Percentiles rank a stretch among this genome's conserved stretches.
phyloP scores from a whole-genome alignment of 768 basidiomycete species.

The Sarcodon aspratus region DNA sequence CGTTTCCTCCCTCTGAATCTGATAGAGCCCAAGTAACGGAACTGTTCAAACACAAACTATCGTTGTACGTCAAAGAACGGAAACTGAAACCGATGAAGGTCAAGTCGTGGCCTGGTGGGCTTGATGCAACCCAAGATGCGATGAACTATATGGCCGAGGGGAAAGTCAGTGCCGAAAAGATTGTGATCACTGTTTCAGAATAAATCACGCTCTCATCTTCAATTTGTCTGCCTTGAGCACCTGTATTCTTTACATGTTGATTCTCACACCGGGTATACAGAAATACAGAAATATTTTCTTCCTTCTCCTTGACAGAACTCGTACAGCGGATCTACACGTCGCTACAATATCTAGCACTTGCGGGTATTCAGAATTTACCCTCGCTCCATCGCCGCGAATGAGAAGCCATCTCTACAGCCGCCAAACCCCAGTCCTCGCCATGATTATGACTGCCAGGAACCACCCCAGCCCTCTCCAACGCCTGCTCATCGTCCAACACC shows the following conservation, averaged over 20 bases:
- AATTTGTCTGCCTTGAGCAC: no score
- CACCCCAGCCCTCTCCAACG: constrained; percentile 87
- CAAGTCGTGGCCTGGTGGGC: constrained; percentile 9
- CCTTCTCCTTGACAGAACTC: neutral
- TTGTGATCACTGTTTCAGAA: constrained; percentile 1
- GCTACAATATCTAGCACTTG: no score
- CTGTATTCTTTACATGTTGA: no score
- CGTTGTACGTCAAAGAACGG: constrained; percentile 6
- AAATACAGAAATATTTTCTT: constrained; percentile 1
- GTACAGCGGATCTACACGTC: no score
- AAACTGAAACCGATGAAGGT: constrained; percentile 11
- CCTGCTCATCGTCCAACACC: constrained; percentile 87
- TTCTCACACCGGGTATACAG: neutral
- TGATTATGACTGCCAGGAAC: constrained; percentile 87
- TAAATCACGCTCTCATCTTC: no score
- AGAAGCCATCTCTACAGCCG: constrained; percentile 88
- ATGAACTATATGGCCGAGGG: constrained; percentile 14
- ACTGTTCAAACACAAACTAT: constrained; percentile 5
- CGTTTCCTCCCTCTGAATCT: constrained; percentile 5
- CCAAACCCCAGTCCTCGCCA: constrained; percentile 95
- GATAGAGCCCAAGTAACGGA: constrained; percentile 6
- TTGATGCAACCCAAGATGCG: constrained; percentile 6
- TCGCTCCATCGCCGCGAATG: constrained; percentile 55
- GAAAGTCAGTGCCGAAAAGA: constrained; percentile 15
- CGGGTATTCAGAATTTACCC: constrained; percentile 41